phyloP scores from a whole-genome alignment of 176 grass and related monocot species.

The Rhynchospora pubera region DNA sequence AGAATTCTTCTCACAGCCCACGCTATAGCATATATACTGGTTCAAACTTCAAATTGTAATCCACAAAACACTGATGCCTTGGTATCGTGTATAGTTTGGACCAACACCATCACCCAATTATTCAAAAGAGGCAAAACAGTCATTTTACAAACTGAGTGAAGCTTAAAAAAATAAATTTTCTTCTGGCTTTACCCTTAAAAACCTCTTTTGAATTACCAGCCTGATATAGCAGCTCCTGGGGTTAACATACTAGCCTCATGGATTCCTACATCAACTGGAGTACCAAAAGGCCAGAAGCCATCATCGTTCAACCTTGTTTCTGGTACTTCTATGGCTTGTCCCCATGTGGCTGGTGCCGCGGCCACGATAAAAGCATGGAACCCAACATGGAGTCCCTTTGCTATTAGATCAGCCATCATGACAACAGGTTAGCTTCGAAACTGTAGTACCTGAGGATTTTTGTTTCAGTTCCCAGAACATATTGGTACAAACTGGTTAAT shows the following conservation, averaged over 20 bases:
- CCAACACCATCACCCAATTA: background rate
- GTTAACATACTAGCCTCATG: constrained; percentile 88
- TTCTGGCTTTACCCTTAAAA: background rate
- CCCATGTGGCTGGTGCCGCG: constrained; percentile 57
- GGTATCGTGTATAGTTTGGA: too few relatives aligned
- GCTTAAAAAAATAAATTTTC: background rate
- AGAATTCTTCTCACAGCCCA: background rate
- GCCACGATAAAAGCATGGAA: constrained; percentile 72
- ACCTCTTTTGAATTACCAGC: constrained; percentile 30
- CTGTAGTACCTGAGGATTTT: background rate
- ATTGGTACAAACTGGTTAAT: background rate
- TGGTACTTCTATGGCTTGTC: constrained; percentile 90
- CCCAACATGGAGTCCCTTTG: constrained; percentile 72
- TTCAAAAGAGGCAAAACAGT: background rate
- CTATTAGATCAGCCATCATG: constrained; percentile 76
- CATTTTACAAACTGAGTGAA: background rate
- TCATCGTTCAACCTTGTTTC: constrained; percentile 79
- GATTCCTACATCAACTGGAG: constrained; percentile 40
- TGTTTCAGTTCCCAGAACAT: background rate
- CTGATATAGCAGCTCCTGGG: constrained; percentile 69
- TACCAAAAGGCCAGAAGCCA: constrained; percentile 49
- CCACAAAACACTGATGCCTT: background rate
- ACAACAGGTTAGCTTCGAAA: constrained; percentile 39
- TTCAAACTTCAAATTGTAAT: constrained; percentile 1
- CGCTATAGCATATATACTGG: background rate